phyloP scores from a whole-genome alignment of 176 grass and related monocot genomes.

The Themeda triandra region DNA sequence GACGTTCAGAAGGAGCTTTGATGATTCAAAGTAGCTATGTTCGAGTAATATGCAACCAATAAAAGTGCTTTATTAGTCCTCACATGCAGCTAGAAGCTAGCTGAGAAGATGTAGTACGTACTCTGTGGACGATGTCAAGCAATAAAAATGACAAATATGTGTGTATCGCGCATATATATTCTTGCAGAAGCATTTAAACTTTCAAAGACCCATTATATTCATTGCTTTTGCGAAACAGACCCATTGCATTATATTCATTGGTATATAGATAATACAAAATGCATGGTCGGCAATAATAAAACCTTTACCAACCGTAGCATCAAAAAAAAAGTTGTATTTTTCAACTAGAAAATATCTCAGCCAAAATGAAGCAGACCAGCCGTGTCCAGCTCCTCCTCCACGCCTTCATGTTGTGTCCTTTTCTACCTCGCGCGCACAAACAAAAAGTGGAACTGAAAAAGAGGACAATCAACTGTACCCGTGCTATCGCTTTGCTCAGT shows the following conservation, averaged over 20 bases:
- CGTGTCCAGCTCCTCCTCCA: background rate
- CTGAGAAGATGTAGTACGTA: too few relatives aligned
- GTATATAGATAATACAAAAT: too few relatives aligned
- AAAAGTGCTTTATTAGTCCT: background rate
- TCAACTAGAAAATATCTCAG: background rate
- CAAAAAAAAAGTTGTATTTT: background rate
- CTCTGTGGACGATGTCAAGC: too few relatives aligned
- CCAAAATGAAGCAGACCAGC: background rate
- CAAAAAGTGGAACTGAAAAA: background rate
- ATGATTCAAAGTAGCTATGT: too few relatives aligned
- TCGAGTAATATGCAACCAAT: background rate
- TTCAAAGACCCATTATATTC: background rate
- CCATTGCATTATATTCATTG: too few relatives aligned
- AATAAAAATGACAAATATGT: too few relatives aligned
- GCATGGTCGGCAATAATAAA: too few relatives aligned
- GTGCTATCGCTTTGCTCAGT: background rate
- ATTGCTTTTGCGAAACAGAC: too few relatives aligned
- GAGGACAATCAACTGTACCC: background rate
- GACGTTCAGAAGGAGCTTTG: background rate
- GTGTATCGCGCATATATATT: too few relatives aligned
- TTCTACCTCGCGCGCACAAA: background rate
- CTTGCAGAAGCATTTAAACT: too few relatives aligned
- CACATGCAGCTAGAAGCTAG: too few relatives aligned
- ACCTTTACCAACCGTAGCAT: too few relatives aligned
- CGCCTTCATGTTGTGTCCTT: background rate